Evolutionary conservation across 148 eudicot species (phyloP), one percentile per base, ranked within the genome.

Genomic region (Rhododendron molle): DNA sequence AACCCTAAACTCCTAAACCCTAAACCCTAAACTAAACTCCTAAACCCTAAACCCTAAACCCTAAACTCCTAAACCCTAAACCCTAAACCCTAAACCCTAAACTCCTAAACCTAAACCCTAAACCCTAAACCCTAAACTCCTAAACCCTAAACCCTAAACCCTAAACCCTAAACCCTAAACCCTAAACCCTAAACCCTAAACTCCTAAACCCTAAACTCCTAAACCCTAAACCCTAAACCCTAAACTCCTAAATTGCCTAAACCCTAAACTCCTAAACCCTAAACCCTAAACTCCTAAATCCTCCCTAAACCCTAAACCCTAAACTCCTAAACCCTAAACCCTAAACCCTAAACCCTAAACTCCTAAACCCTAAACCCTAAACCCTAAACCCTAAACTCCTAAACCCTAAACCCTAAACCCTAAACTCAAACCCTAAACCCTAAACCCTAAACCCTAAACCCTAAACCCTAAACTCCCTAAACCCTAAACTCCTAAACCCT

Each of bases 231-330:
- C 44, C 44, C 44, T 40, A 40, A 40, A 10, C 44, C 78, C 78
- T 73, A 73, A 73, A 77, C 81, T n/a, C 81, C 81, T 77, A 77
- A 77, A 77, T 40, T n/a, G n/a, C n/a, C n/a, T n/a, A n/a, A n/a
- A n/a, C n/a, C n/a, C n/a, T n/a, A n/a, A n/a, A n/a, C n/a, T 50
- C 81, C 81, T 77, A 77, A 77, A 77, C 81, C 81, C 52, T 40
- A 77, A 77, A 77, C 81, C 81, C 81, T n/a, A n/a, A n/a, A n/a
- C n/a, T n/a, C n/a, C n/a, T n/a, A n/a, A n/a, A n/a, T n/a, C n/a
- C n/a, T n/a, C n/a, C n/a, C n/a, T n/a, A n/a, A n/a, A n/a, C n/a
- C n/a, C n/a, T 77, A 77, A 77, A 77, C 81, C 81, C 52, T 40
- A 77, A 81, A 77, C 49, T 50, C 81, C 18, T 3, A n/a, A 77